A percentile compares a stretch with the other conserved stretches of the same genome.
Evolutionary conservation across 164 flowering plant species (phyloP).

Genomic region (Piper longum): DNA sequence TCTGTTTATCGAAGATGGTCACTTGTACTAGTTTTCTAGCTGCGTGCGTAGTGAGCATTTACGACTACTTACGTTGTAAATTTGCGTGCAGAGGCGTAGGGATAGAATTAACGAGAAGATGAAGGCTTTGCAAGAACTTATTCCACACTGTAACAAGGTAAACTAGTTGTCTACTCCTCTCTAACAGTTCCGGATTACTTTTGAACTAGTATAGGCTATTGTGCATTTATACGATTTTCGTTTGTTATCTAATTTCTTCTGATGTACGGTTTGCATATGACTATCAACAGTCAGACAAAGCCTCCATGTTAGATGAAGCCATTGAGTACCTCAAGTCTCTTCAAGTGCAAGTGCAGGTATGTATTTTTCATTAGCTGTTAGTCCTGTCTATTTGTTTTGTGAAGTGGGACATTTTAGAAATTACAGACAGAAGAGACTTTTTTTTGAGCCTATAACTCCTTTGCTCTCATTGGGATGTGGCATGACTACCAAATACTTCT

Average conservation of each 20-base stretch:
- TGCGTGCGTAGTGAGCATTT: too few species aligned
- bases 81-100: slow-evolving; percentile 62
- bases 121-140: slow-evolving; percentile 90
- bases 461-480: too few species aligned
- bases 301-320: slow-evolving; percentile 93
- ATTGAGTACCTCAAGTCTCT: slow-evolving; percentile 88
- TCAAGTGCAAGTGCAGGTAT: slow-evolving; percentile 90
- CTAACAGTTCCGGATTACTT: not conserved
- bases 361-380: not conserved
- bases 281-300: slow-evolving; percentile 67
- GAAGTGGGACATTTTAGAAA: too few species aligned
- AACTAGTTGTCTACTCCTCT: not conserved
- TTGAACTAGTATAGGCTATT: too few species aligned
- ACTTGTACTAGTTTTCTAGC: too few species aligned
- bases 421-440: too few species aligned
- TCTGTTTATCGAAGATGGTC: too few species aligned
- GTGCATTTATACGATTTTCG: too few species aligned
- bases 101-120: slow-evolving; percentile 96
- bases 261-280: not conserved
- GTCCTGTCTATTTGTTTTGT: too few species aligned
- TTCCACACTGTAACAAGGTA: slow-evolving; percentile 93
- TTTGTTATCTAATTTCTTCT: not conserved
- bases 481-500: too few species aligned
- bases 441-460: too few species aligned
- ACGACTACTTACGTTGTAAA: not conserved